Evolutionary conservation across 2,329 filamentous ascomycete species (phyloP).

Genomic region (Penicillium sp.): DNA sequence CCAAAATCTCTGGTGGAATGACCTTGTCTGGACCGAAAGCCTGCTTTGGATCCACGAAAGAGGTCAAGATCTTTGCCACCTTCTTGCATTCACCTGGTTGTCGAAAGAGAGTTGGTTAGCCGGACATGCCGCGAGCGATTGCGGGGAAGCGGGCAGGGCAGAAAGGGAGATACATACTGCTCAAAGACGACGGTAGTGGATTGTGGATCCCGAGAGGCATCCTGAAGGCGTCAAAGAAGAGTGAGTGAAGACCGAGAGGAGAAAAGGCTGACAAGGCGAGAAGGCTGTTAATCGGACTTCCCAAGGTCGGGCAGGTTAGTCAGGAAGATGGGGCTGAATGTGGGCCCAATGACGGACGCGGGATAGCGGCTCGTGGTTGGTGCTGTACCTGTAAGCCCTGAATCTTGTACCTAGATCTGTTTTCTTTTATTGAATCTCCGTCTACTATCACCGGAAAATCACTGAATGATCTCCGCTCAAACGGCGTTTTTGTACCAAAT

Average conservation of each 20-base stretch:
- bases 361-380: constrained; percentile 15
- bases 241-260: not conserved
- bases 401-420: not conserved
- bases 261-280: constrained; percentile 2
- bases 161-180: constrained; percentile 39
- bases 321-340: constrained; percentile 24
- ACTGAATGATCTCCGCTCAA: not conserved
- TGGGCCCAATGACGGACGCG: constrained; percentile 25
- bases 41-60: constrained; percentile 91
- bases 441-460: not conserved
- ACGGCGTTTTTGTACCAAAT: not conserved
- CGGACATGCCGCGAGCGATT: constrained; percentile 25
- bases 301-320: constrained; percentile 19
- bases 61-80: constrained; percentile 90
- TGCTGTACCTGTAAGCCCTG: not conserved
- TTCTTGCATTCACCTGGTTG: constrained; percentile 90
- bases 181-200: constrained; percentile 50
- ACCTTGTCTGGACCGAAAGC: constrained; percentile 95
- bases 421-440: too few relatives aligned
- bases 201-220: constrained; percentile 50
- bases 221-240: constrained; percentile 6
- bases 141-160: constrained; percentile 31
- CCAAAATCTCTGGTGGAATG: constrained; percentile 86
- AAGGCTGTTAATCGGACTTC: constrained; percentile 11
- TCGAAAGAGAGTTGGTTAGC: constrained; percentile 33